These are phyloP conservation scores for Pseudogymnoascus sp. DNA, from an alignment of 2,329 filamentous ascomycete species.

Conservation along the genomic window DNA sequence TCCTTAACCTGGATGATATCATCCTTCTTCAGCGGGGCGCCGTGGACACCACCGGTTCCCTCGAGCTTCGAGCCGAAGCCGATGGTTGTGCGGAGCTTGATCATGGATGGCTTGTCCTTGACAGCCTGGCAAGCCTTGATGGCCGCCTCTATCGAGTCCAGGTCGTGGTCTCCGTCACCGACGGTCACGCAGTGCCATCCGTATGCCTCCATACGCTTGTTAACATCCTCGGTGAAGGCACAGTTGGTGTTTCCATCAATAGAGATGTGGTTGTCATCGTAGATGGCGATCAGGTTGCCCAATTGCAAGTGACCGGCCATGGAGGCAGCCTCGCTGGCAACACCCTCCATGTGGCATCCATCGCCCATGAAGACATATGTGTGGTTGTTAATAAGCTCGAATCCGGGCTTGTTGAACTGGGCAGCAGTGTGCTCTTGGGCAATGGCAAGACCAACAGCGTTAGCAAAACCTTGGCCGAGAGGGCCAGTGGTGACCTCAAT, in stretches of 20 bases:
- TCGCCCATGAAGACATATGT: slow-evolving; percentile 96
- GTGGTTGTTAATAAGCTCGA: slow-evolving; percentile 88
- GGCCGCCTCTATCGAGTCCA: slow-evolving; percentile 79
- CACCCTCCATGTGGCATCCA: slow-evolving; percentile 97
- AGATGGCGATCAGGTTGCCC: slow-evolving; percentile 93
- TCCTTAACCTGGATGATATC: slow-evolving; percentile 90
- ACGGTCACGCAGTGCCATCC: slow-evolving; percentile 90
- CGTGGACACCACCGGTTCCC: slow-evolving; percentile 94
- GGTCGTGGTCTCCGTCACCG: slow-evolving; percentile 80
- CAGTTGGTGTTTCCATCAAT: slow-evolving; percentile 91
- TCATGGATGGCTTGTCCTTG: slow-evolving; percentile 93
- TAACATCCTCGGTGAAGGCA: slow-evolving; percentile 94
- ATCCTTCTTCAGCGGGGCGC: slow-evolving; percentile 88
- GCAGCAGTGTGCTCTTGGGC: slow-evolving; percentile 87
- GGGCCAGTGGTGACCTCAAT: slow-evolving; percentile 97
- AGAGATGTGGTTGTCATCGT: slow-evolving; percentile 98
- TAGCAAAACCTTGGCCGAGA: slow-evolving; percentile 93
- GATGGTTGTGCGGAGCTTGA: slow-evolving; percentile 96
- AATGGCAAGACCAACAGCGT: slow-evolving; percentile 95
- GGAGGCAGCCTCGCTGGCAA: slow-evolving; percentile 87
- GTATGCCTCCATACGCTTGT: slow-evolving; percentile 91
- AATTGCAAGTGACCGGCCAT: slow-evolving; percentile 94
- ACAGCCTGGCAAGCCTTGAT: slow-evolving; percentile 78
- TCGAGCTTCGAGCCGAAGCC: slow-evolving; percentile 89
- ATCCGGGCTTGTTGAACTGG: slow-evolving; percentile 94